Base-by-base conservation (phyloP, 495 filamentous ascomycete genomes). In the Podospora didyma region DNA sequence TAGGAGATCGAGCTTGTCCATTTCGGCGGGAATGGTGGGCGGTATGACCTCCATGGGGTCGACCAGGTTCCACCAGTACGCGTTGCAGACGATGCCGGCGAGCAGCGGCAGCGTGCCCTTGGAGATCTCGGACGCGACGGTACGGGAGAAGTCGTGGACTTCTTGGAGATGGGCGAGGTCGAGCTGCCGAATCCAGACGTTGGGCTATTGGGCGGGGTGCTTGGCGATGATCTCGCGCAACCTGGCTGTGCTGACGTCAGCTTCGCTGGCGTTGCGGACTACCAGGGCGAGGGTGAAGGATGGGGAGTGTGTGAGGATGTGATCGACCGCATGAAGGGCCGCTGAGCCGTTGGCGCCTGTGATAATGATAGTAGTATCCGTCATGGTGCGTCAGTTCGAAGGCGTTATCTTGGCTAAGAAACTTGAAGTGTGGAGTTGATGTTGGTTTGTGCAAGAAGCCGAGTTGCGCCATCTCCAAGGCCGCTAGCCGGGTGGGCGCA, bases 321-420 rank as follows among this genome's bases (percentile, higher is more conserved):
- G 59, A 10, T 69, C 45, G 9, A 76, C 70, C 6, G 76, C 71
- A 14, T 67, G 74, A 23, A 78, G 69, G 4, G 70, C 79, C 26
- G 79, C 63, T 20, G 76, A 76, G 59, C 76, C 69, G 56, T 79
- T 80, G 26, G 77, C 77, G 23, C 76, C 77, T 7, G 77, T 82
- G 47, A 80, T 62, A 37, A 81, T 54, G 46, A 79, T 64, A 17
- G 75, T 37, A 0, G 34, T 16, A 14, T 14, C 39, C 39, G n/a
- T 42, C 9, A 17, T 42, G 39, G 1, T 31, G n/a, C n/a, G n/a
- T n/a, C n/a, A n/a, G n/a, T n/a, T n/a, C n/a, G n/a, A n/a, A n/a
- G n/a, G n/a, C n/a, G n/a, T n/a, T n/a, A n/a, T n/a, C n/a, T n/a
- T n/a, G n/a, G n/a, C n/a, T n/a, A n/a, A n/a, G n/a, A n/a, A n/a